phyloP scores from a whole-genome alignment of 106 monocot species.

The Narthecium ossifragum region DNA sequence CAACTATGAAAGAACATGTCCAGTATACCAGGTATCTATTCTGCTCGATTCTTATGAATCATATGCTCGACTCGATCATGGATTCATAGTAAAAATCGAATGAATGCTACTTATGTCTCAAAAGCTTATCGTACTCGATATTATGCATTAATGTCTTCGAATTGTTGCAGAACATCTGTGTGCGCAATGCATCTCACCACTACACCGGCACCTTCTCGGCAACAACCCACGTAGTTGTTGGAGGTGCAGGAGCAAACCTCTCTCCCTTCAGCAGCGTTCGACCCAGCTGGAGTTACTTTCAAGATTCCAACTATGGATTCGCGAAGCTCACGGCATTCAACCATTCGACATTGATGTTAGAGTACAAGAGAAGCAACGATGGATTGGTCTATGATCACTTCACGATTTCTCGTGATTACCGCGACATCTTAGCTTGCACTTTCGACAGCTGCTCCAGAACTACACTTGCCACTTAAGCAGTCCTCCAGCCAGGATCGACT shows the following conservation, averaged over 20 bases:
- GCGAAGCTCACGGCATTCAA: constrained; percentile 80
- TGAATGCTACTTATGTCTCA: no score
- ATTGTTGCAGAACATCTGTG: constrained; percentile 34
- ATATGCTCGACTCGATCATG: no score
- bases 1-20: constrained; percentile 94
- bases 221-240: constrained; percentile 87
- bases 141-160: background rate
- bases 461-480: constrained; percentile 53
- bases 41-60: no score
- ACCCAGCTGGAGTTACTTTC: constrained; percentile 65
- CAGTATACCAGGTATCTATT: constrained; percentile 91
- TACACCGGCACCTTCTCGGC: constrained; percentile 61
- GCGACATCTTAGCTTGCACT: constrained; percentile 61
- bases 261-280: constrained; percentile 27
- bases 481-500: no score
- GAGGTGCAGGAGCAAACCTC: constrained; percentile 72
- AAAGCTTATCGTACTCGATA: no score
- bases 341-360: constrained; percentile 49
- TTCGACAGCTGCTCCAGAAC: constrained; percentile 64
- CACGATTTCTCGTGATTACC: constrained; percentile 66
- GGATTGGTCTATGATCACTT: constrained; percentile 74
- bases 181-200: constrained; percentile 38
- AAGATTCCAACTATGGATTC: constrained; percentile 65
- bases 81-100: no score
- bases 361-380: constrained; percentile 79